A percentile compares a stretch with the other conserved stretches of the same genome.
Evolutionary conservation across 148 eudicot species (phyloP).

Genomic region (Rhododendron williamsianum): DNA sequence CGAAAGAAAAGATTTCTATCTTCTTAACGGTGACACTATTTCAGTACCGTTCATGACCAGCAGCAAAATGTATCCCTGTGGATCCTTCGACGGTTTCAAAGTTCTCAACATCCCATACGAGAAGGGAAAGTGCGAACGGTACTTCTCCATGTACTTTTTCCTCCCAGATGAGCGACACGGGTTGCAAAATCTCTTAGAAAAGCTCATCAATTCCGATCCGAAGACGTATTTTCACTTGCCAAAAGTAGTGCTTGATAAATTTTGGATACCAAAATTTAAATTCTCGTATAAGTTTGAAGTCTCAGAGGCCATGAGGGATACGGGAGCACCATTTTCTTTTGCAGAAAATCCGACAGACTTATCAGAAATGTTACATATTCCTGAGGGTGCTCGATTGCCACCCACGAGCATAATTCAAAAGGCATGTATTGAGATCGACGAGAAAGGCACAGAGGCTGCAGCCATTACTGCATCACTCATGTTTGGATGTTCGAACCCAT

Average conservation of each 20-base stretch:
- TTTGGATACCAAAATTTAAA: constrained; percentile 23
- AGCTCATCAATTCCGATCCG: background rate
- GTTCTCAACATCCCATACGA: background rate
- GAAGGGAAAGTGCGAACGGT: background rate
- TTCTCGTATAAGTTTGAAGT: background rate
- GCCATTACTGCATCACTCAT: background rate
- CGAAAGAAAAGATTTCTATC: background rate
- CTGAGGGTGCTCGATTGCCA: background rate
- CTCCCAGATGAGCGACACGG: background rate
- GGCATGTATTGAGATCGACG: constrained; percentile 17
- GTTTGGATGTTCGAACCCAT: too few species aligned
- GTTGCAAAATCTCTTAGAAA: background rate
- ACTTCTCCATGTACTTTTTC: constrained; percentile 1
- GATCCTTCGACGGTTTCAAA: background rate
- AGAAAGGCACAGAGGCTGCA: constrained; percentile 23
- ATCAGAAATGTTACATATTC: constrained; percentile 4
- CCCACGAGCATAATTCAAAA: constrained; percentile 7
- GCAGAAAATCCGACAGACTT: background rate
- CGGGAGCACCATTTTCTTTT: constrained; percentile 11
- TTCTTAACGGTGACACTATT: background rate
- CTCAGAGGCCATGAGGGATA: background rate
- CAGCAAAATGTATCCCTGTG: background rate
- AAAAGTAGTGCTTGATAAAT: background rate
- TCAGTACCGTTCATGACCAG: constrained; percentile 12
- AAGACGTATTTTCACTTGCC: background rate